These are phyloP conservation scores for Erodium trifolium DNA, from an alignment of 441 rosid genomes.

Conservation along the genomic window DNA sequence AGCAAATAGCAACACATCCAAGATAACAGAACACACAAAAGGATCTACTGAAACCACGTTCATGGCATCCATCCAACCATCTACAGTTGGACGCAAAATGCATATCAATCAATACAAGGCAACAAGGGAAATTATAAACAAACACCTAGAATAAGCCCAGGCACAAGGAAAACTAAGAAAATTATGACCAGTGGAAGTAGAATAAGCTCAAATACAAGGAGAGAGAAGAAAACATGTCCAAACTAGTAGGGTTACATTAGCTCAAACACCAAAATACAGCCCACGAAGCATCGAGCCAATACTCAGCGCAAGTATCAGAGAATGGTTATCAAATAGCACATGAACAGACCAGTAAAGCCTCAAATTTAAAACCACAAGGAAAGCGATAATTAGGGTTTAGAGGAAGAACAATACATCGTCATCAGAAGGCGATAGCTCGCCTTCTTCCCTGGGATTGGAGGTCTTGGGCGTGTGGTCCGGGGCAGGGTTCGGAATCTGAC, in stretches of 20 bases:
- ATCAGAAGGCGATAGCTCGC: conserved; percentile 71
- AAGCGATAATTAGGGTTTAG: conserved; percentile 4
- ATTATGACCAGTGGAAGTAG: not conserved
- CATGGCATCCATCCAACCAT: not conserved
- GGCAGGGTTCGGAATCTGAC: conserved; percentile 19
- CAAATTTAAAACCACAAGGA: not conserved
- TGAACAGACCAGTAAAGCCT: not conserved
- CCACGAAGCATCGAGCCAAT: not conserved
- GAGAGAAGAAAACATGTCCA: not conserved
- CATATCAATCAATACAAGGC: not conserved
- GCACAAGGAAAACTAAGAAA: not conserved
- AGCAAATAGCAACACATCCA: not conserved
- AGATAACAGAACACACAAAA: not conserved
- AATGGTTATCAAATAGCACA: not conserved
- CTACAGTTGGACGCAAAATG: not conserved
- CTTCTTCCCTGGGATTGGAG: conserved; percentile 53
- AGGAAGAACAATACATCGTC: conserved; percentile 38
- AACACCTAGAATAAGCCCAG: no score
- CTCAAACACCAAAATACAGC: not conserved
- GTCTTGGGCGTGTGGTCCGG: no score
- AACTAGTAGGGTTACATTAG: not conserved
- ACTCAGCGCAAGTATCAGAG: not conserved
- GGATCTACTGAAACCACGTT: conserved; percentile 9
- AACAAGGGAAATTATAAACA: no score
- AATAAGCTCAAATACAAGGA: not conserved